A percentile compares a stretch with the other conserved stretches of the same genome.
Conservation (phyloP, 768 basidiomycete species). For the Boletus vermiculosoides region DNA sequence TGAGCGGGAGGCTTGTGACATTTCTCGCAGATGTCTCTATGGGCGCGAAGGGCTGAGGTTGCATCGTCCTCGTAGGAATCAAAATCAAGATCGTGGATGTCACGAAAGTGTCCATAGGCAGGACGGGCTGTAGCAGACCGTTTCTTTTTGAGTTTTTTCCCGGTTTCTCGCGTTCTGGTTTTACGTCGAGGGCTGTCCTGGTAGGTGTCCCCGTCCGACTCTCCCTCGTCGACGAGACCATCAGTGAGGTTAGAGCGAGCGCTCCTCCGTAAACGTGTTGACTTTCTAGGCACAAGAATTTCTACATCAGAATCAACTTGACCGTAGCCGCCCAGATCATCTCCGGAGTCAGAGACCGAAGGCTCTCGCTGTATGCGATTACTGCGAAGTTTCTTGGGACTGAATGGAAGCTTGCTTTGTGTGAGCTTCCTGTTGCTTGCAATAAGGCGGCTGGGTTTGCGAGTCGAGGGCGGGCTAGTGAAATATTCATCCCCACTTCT, state of each 20-base stretch:
- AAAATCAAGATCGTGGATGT: constrained; percentile 39
- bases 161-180: neutral
- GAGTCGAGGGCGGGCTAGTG: neutral
- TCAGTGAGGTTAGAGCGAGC: constrained; percentile 38
- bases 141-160: constrained; percentile 26
- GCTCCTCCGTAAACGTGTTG: constrained; percentile 45
- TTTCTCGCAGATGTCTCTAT: constrained; percentile 69
- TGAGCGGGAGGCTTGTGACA: constrained; percentile 64
- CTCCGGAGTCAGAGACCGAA: constrained; percentile 36
- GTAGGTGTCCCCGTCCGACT: constrained; percentile 37
- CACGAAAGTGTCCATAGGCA: constrained; percentile 49
- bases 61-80: constrained; percentile 56
- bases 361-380: constrained; percentile 24
- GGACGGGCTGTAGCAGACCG: constrained; percentile 41
- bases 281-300: constrained; percentile 39
- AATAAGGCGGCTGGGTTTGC: constrained; percentile 21
- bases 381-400: constrained; percentile 60
- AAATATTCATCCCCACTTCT: constrained; percentile 16
- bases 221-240: constrained; percentile 23
- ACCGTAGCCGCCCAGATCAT: constrained; percentile 40
- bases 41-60: constrained; percentile 51
- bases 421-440: neutral
- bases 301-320: constrained; percentile 31
- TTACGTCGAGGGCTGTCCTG: constrained; percentile 24
- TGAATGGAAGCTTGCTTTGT: constrained; percentile 55